Conservation (phyloP, 345 rosid genomes). For the Pugionium cornutum region DNA sequence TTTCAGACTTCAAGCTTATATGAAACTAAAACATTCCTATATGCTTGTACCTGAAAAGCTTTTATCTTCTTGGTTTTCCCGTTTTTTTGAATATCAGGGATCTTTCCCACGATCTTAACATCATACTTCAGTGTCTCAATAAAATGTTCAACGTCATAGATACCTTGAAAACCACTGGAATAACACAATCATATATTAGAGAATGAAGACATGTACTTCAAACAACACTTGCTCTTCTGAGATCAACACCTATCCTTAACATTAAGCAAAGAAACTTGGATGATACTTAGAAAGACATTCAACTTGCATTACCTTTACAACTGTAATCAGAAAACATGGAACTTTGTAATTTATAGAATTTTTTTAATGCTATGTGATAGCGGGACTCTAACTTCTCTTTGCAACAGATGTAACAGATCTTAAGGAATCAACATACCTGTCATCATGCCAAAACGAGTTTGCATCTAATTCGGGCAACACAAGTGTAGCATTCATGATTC, state of each 20-base stretch:
- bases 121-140: conserved; percentile 78
- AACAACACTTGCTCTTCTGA: conserved; percentile 10
- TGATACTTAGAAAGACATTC: conserved; percentile 23
- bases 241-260: not conserved
- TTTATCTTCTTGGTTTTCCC: conserved; percentile 90
- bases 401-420: not conserved
- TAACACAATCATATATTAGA: conserved; percentile 6
- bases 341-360: too few species aligned
- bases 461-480: conserved; percentile 97
- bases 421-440: conserved; percentile 56
- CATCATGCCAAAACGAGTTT: conserved; percentile 98
- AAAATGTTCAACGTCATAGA: conserved; percentile 95
- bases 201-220: conserved; percentile 2
- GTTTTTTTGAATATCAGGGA: conserved; percentile 81
- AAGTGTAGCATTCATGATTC: conserved; percentile 98
- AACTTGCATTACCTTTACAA: not conserved
- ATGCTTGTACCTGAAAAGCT: conserved; percentile 70
- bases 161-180: conserved; percentile 88
- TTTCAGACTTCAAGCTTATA: conserved; percentile 1
- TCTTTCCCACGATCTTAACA: conserved; percentile 80
- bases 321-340: not conserved
- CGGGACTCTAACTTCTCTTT: conserved; percentile 10
- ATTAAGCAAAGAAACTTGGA: conserved; percentile 14
- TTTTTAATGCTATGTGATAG: not conserved
- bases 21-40: conserved; percentile 2